A percentile compares a stretch with the other conserved stretches of the same genome.
Conservation (phyloP, 169 alveolate species). For the Plasmodium ovale region DNA sequence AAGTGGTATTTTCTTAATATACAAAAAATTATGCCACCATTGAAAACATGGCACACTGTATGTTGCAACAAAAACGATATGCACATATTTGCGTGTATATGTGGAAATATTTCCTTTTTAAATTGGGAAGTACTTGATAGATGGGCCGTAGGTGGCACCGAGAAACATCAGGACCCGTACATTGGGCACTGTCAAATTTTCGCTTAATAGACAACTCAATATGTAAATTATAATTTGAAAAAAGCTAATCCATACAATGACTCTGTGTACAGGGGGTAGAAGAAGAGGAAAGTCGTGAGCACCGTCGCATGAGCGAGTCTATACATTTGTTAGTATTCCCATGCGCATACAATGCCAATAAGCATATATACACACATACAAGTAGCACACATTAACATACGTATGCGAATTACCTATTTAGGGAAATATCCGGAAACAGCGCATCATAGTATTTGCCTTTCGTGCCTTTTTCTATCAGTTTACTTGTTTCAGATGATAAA, state of each 20-base stretch:
- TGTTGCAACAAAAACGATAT: background rate
- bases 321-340: too few species aligned
- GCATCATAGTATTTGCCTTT: conserved; percentile 17
- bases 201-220: conserved; percentile 64
- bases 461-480: conserved; percentile 8
- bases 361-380: background rate
- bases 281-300: too few species aligned
- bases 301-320: too few species aligned
- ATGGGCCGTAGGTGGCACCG: conserved; percentile 74
- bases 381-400: background rate
- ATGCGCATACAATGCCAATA: too few species aligned
- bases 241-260: conserved; percentile 72
- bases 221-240: conserved; percentile 64
- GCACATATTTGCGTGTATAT: background rate
- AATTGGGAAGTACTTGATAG: conserved; percentile 18
- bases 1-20: too few species aligned
- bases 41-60: too few species aligned
- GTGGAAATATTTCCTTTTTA: too few species aligned
- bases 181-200: conserved; percentile 49
- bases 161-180: conserved; percentile 60
- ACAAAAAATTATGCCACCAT: too few species aligned
- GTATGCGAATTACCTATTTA: conserved; percentile 19
- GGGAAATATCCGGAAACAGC: conserved; percentile 53
- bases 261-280: too few species aligned
- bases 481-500: conserved; percentile 25